These are phyloP conservation scores for Aspergillus texensis DNA, from an alignment of 2,329 filamentous ascomycete species.

Conservation along the genomic window DNA sequence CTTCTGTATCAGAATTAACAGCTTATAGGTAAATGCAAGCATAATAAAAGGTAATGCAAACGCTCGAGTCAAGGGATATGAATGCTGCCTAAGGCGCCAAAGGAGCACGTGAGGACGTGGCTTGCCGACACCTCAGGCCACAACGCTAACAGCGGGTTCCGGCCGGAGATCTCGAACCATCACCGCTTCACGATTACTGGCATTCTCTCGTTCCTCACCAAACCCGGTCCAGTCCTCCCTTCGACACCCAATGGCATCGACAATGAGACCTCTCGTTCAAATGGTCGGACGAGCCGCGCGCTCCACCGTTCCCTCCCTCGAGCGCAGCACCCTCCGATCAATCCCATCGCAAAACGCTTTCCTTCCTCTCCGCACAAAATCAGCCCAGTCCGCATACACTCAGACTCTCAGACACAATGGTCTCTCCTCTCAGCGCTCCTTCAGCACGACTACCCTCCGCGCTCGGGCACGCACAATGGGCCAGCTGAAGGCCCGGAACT, in stretches of 20 bases:
- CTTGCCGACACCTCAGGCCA: slow-evolving; percentile 11
- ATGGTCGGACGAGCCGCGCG: slow-evolving; percentile 17
- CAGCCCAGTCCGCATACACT: neutral
- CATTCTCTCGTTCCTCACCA: neutral
- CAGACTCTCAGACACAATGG: slow-evolving; percentile 7
- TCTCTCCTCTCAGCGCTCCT: slow-evolving; percentile 17
- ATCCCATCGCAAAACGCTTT: slow-evolving; percentile 9
- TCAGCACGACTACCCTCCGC: slow-evolving; percentile 33
- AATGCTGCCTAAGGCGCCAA: neutral
- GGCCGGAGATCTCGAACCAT: slow-evolving; percentile 18
- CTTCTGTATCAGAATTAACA: neutral
- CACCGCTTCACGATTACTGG: slow-evolving; percentile 2
- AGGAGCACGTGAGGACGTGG: slow-evolving; percentile 9
- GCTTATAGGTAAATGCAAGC: neutral
- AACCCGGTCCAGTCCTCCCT: neutral
- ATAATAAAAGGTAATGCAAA: neutral
- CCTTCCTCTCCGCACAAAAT: neutral
- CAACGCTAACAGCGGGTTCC: slow-evolving; percentile 19
- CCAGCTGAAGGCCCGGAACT: slow-evolving; percentile 42
- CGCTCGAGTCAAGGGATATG: neutral
- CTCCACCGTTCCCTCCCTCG: slow-evolving; percentile 13
- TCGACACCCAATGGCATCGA: slow-evolving; percentile 29
- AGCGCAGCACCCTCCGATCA: slow-evolving; percentile 8
- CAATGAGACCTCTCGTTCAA: slow-evolving; percentile 25
- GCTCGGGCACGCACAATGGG: slow-evolving; percentile 40